Conservation (phyloP, 2,329 filamentous ascomycete species). For the Parastagonospora avenae region DNA sequence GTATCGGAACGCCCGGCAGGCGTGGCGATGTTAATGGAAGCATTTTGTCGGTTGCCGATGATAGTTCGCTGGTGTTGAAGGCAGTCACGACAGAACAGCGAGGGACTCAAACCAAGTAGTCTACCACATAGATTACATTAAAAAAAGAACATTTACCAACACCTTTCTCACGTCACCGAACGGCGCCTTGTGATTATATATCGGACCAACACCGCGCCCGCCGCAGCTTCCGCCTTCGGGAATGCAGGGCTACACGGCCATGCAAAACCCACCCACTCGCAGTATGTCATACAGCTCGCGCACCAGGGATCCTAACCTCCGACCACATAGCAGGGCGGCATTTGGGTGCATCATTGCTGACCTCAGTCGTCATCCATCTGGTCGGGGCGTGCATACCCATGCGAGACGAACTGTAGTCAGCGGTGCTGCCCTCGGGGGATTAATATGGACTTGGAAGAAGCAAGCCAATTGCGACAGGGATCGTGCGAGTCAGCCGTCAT, state of each 20-base stretch:
- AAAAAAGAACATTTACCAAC: neutral
- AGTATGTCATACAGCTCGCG: neutral
- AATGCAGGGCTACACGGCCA: conserved; percentile 21
- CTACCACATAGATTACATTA: neutral
- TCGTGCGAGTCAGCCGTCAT: conserved; percentile 15
- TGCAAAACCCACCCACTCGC: conserved; percentile 9
- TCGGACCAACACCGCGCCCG: conserved; percentile 12
- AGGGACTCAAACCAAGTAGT: neutral
- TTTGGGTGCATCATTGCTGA: conserved; percentile 15
- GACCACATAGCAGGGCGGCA: conserved; percentile 5
- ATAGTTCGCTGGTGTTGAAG: neutral
- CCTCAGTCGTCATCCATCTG: conserved; percentile 21
- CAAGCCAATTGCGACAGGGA: conserved; percentile 28
- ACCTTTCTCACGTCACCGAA: neutral
- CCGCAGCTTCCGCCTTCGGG: conserved; percentile 16
- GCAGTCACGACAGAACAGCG: neutral
- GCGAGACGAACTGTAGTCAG: conserved; percentile 25
- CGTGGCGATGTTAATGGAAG: conserved; percentile 28
- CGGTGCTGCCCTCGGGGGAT: conserved; percentile 25
- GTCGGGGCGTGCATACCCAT: conserved; percentile 12
- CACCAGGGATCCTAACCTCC: conserved; percentile 15
- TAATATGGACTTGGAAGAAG: conserved; percentile 14
- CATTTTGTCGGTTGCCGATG: conserved; percentile 11
- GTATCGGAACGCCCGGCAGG: conserved; percentile 36
- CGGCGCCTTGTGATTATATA: conserved; percentile 7